Conservation (phyloP, 108 stramenopile species). For the Asterionellopsis glacialis region DNA sequence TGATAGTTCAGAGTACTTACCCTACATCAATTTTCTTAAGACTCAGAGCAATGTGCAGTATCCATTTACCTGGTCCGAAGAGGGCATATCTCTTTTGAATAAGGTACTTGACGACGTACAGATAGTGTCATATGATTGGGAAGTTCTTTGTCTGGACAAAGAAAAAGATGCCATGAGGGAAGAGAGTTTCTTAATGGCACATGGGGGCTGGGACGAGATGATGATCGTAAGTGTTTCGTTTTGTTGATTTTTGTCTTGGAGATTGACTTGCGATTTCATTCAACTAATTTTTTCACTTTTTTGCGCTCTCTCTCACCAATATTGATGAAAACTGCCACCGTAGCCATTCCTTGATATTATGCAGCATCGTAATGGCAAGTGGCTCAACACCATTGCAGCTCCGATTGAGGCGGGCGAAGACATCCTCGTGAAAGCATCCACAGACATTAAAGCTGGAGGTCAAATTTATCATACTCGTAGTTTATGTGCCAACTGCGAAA, state of each 20-base stretch:
- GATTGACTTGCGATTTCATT: too few relatives aligned
- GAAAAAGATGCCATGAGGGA: slow-evolving; percentile 19
- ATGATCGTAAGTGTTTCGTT: slow-evolving; percentile 30
- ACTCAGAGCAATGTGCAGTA: slow-evolving; percentile 21
- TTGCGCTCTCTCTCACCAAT: too few relatives aligned
- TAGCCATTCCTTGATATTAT: slow-evolving; percentile 40
- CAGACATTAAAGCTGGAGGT: slow-evolving; percentile 48
- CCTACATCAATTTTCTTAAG: slow-evolving; percentile 49
- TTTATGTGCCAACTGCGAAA: slow-evolving; percentile 44
- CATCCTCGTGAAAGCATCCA: slow-evolving; percentile 21
- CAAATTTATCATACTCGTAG: slow-evolving; percentile 68
- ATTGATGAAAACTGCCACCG: too few relatives aligned
- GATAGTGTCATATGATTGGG: slow-evolving; percentile 13
- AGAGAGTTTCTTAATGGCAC: slow-evolving; percentile 47
- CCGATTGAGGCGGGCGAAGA: slow-evolving; percentile 12
- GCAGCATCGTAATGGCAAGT: slow-evolving; percentile 52
- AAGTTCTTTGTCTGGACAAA: slow-evolving; percentile 21
- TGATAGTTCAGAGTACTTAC: slow-evolving; percentile 30
- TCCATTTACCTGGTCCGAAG: slow-evolving; percentile 46
- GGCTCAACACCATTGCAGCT: slow-evolving; percentile 19
- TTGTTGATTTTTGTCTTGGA: too few relatives aligned
- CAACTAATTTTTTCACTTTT: too few relatives aligned
- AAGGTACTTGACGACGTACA: slow-evolving; percentile 13
- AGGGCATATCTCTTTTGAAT: slow-evolving; percentile 28
- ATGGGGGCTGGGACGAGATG: slow-evolving; percentile 52